Evolutionary conservation across 2,329 filamentous ascomycete genomes (phyloP), one percentile per base, ranked within the genome.

Genomic region (Aspergillus puulaauensis): DNA sequence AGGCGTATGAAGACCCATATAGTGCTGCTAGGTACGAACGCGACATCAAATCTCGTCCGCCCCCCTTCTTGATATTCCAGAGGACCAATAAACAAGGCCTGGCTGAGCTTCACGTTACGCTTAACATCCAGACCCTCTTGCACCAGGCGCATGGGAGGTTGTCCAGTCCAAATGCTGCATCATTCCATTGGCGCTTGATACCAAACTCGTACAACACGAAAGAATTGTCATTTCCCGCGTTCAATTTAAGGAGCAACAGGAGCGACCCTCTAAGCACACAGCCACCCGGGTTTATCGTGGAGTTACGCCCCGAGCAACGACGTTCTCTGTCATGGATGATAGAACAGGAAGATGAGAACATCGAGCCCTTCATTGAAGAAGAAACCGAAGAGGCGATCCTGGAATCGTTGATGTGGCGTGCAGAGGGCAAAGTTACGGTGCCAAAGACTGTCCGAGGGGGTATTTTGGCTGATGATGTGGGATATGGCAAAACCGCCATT

Each of bases 401-500:
- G 12, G 64, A 75, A 0, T 66, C 77, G 21, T 66, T 87, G 31
- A 77, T 80, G 11, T 88, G 84, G 82, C 80, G 83, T 57, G 79
- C 80, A 2, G 86, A 88, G 67, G 84, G n/a, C 64, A 78, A 58
- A 68, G 75, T 37, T 23, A 69, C n/a, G 49, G 75, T 52, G 37
- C 58, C 33, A 60, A 69, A 66, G 37, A 54, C 60, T 11, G 61
- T 86, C 41, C 79, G 78, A 17, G 86, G 87, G 12, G 87, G 86
- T 5, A 77, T 89, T 17, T 75, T 88, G 35, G 86, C 86, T 2
- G 85, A 88, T 64, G 78, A 84, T 45, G 85, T 88, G 35, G 86
- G 84, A 0, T 89, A 86, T 65, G 87, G 87, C 0, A 90, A 90
- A 65, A 90, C 87, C 0, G 81, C 85, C 1, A 81, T 83, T 0